Base-by-base conservation (phyloP, 768 basidiomycete genomes). In the Grammothele lineata region DNA sequence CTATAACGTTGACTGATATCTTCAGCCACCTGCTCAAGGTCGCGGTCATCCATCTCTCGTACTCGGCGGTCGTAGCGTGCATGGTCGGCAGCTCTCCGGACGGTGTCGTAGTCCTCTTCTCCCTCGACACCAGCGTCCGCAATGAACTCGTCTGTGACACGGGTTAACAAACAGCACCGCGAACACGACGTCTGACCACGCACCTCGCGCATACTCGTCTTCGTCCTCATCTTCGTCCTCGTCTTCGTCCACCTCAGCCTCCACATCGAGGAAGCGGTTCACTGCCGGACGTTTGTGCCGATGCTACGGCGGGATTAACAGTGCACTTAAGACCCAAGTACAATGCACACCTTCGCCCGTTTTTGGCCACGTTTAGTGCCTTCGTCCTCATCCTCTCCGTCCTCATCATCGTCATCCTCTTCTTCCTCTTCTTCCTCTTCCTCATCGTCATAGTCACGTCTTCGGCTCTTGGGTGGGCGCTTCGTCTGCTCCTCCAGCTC, bases 211-310 rank as follows among this genome's bases (percentile, higher is more conserved):
- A 1, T 73, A 86, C 48, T 75, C 78, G 44, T 90, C 87, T 3
- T 88, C 88, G 5, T 85, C 91, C 17, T 95, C 92, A 3, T 87
- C 87, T 21, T 97, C 96, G 27, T 96, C 95, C 3, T 97, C 96
- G 17, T 98, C 96, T 24, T 96, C 93, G 56, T 92, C 92, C 17
- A 95, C 94, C 63, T 92, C 92, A 45, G 92, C 93, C 70, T 95
- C 92, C 47, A 94, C 77, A 80, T 98, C 96, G 56, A 98, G 73
- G 83, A 93, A 99, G 54, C 85, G 83, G 62, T 81, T 87, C 21
- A 80, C 76, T 15, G 75, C 71, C 44, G 70, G 68, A 40, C 79
- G 78, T 66, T 78, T 85, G 64, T 86, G 85, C 50, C 82, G 81
- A 81, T 83, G 37, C 50, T 40, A 27, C 35, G 18, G 22, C 44